These are phyloP conservation scores for Salisapilia sapeloensis DNA, from an alignment of 352 stramenopile species.

Conservation along the genomic window DNA sequence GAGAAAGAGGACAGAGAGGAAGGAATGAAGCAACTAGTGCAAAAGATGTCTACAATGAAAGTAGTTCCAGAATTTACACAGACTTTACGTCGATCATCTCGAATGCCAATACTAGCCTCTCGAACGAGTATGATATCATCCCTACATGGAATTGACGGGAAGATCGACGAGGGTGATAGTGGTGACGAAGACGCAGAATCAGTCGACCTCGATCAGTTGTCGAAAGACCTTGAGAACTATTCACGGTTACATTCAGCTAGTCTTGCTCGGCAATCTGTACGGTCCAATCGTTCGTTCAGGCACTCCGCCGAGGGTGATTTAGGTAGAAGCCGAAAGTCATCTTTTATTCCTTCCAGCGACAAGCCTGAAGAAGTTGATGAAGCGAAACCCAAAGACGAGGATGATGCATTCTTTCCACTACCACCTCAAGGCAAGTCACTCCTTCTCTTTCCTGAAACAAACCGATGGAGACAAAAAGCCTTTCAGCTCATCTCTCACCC, in stretches of 20 bases:
- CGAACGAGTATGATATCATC: too few species aligned
- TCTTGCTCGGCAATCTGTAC: too few species aligned
- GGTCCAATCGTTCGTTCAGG: too few species aligned
- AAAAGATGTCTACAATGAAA: slow-evolving; percentile 50
- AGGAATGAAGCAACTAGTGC: slow-evolving; percentile 22
- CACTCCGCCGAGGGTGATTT: too few species aligned
- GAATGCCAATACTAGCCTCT: too few species aligned
- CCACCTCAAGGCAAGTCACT: slow-evolving; percentile 12
- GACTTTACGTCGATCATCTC: too few species aligned
- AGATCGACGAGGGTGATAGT: slow-evolving; percentile 4
- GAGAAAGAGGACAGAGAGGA: slow-evolving; percentile 21
- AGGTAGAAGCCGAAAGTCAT: neutral
- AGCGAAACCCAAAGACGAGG: neutral
- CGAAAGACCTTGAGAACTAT: slow-evolving; percentile 4
- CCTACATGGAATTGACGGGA: neutral
- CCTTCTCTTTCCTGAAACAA: slow-evolving; percentile 30
- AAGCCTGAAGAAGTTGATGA: slow-evolving; percentile 2
- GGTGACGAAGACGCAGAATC: slow-evolving; percentile 2
- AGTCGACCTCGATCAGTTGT: slow-evolving; percentile 7
- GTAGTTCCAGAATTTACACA: too few species aligned
- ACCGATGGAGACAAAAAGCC: slow-evolving; percentile 12
- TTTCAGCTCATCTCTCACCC: slow-evolving; percentile 38
- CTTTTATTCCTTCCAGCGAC: neutral
- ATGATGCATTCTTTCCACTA: slow-evolving; percentile 2
- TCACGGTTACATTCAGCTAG: too few species aligned